These are phyloP conservation scores for Punctularia strigosozonata DNA, from an alignment of 768 basidiomycete species.

Conservation along the genomic window DNA sequence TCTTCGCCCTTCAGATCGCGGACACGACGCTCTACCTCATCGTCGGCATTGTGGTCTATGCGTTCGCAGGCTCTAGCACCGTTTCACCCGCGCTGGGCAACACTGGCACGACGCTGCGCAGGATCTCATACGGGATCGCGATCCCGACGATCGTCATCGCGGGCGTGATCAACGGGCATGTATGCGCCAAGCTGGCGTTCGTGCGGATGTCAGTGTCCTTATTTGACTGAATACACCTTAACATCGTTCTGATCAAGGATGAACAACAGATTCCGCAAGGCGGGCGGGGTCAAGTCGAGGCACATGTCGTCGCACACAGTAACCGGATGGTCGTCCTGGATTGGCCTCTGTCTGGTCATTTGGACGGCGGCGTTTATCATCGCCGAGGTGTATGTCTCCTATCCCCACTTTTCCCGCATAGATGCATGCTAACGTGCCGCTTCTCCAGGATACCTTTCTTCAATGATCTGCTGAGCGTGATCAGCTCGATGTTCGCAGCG, in stretches of 20 bases:
- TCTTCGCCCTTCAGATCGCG: constrained; percentile 16
- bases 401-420: background rate
- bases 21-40: constrained; percentile 19
- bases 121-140: constrained; percentile 17
- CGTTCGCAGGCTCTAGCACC: constrained; percentile 12
- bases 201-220: background rate
- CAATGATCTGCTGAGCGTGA: constrained; percentile 19
- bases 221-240: background rate
- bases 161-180: constrained; percentile 19
- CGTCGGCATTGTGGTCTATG: constrained; percentile 18
- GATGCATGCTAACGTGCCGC: background rate
- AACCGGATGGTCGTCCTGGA: constrained; percentile 17
- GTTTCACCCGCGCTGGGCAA: constrained; percentile 20
- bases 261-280: constrained; percentile 15
- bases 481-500: constrained; percentile 16
- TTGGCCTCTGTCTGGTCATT: constrained; percentile 13
- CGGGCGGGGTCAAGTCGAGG: constrained; percentile 11
- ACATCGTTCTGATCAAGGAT: background rate
- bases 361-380: constrained; percentile 18
- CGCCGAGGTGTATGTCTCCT: constrained; percentile 16
- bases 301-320: constrained; percentile 17
- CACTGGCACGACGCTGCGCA: constrained; percentile 13
- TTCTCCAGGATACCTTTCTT: constrained; percentile 17
- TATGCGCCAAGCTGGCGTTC: constrained; percentile 18
- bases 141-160: constrained; percentile 20